Conservation (phyloP, 202 grass and related monocot genomes). For the Brachypodium distachyon region DNA sequence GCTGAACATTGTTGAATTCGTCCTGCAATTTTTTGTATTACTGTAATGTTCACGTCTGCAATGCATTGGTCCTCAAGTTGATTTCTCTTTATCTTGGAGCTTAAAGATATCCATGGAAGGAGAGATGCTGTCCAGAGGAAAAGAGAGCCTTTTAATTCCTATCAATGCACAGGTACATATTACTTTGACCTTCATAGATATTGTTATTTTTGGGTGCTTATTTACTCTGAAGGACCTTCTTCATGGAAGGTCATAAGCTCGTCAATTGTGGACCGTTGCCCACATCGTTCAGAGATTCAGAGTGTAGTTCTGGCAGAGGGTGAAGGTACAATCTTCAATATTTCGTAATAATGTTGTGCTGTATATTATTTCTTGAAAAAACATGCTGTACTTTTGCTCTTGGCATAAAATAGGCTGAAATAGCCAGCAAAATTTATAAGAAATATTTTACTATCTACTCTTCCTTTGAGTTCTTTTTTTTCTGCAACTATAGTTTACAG, state of each 20-base stretch:
- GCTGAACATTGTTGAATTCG: not conserved
- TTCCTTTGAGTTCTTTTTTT: not conserved
- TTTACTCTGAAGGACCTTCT: constrained; percentile 14
- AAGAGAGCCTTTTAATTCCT: constrained; percentile 91
- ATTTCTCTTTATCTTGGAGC: constrained; percentile 9
- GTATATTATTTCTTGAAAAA: not conserved
- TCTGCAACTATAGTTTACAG: not conserved
- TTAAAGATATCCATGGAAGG: constrained; percentile 74
- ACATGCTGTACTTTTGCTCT: not conserved
- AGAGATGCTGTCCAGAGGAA: constrained; percentile 48
- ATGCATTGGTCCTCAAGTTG: constrained; percentile 17
- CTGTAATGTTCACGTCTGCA: not conserved
- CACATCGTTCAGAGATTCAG: constrained; percentile 82
- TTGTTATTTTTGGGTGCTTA: not conserved
- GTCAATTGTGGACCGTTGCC: constrained; percentile 66
- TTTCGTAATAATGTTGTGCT: not conserved
- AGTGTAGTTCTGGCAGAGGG: constrained; percentile 66
- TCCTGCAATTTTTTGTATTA: not conserved
- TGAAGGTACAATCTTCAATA: constrained; percentile 30
- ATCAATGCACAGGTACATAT: constrained; percentile 61
- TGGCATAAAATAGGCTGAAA: not conserved
- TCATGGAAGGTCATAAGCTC: constrained; percentile 59
- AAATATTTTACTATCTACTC: not conserved
- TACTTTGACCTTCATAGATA: not conserved
- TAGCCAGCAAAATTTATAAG: not conserved